Evolutionary conservation across 2,329 filamentous ascomycete genomes (phyloP).

Genomic region (Trichoderma guizhouense): DNA sequence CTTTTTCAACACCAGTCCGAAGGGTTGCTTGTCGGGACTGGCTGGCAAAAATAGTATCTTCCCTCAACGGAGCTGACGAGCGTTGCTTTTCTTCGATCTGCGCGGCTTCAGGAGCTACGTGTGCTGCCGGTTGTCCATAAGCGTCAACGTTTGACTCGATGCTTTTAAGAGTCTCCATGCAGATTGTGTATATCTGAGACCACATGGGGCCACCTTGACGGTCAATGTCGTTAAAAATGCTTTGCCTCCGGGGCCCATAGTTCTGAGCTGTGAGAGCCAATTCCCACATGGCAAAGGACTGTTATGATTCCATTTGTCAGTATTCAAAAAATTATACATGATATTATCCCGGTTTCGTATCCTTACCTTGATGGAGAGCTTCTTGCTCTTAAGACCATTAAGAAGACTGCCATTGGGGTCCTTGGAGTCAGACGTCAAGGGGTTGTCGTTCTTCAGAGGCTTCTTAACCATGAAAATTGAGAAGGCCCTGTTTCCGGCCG

Average conservation of each 20-base stretch:
- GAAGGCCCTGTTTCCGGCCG: conserved; percentile 72
- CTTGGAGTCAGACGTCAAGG: conserved; percentile 79
- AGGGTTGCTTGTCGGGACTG: conserved; percentile 37
- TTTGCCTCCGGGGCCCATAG: conserved; percentile 71
- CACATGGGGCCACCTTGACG: conserved; percentile 76
- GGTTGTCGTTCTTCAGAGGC: conserved; percentile 79
- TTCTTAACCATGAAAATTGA: conserved; percentile 75
- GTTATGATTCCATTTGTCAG: neutral
- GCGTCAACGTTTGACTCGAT: conserved; percentile 66
- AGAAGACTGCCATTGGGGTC: conserved; percentile 89
- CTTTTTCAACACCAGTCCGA: conserved; percentile 44
- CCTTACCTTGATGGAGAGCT: conserved; percentile 67
- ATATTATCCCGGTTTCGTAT: no score
- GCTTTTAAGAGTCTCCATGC: conserved; percentile 64
- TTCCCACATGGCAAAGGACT: conserved; percentile 90
- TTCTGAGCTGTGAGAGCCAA: conserved; percentile 73
- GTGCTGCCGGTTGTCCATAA: conserved; percentile 47
- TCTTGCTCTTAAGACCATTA: conserved; percentile 79
- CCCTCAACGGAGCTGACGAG: conserved; percentile 40
- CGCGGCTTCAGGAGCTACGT: conserved; percentile 32
- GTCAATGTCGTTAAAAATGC: conserved; percentile 84
- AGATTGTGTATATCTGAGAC: conserved; percentile 70
- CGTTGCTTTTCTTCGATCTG: conserved; percentile 33
- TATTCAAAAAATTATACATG: neutral
- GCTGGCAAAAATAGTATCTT: conserved; percentile 45